These are phyloP conservation scores for Aspergillus heteromorphus DNA, from an alignment of 495 filamentous ascomycete species.

Conservation along the genomic window DNA sequence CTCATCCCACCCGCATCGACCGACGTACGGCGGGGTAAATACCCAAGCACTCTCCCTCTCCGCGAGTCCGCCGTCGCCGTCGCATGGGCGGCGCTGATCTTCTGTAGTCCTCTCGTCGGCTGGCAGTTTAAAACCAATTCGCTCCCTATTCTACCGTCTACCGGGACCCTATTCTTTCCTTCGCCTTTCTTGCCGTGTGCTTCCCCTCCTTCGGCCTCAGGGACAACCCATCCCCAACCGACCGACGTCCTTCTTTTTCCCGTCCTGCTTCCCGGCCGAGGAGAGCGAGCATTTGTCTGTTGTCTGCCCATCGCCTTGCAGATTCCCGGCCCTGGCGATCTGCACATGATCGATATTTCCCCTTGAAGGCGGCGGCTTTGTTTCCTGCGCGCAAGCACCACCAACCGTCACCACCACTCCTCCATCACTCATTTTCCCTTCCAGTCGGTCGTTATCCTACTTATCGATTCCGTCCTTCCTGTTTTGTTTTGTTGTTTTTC, in stretches of 20 bases:
- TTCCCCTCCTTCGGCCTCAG: neutral
- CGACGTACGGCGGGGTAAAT: neutral
- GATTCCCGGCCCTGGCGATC: slow-evolving; percentile 5
- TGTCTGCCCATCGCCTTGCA: neutral
- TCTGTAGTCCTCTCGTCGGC: slow-evolving; percentile 5
- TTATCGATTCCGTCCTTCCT: neutral
- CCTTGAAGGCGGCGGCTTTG: slow-evolving; percentile 10
- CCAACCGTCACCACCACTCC: neutral
- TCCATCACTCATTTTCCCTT: neutral
- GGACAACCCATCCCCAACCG: neutral
- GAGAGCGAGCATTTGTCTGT: neutral
- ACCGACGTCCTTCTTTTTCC: slow-evolving; percentile 5
- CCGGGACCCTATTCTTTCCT: slow-evolving; percentile 1
- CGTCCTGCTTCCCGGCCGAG: neutral
- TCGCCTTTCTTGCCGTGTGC: slow-evolving; percentile 4
- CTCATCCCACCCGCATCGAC: neutral
- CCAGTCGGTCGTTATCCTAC: neutral
- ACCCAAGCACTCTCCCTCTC: too few relatives aligned
- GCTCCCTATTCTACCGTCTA: neutral
- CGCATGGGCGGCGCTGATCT: neutral
- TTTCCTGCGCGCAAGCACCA: slow-evolving; percentile 1
- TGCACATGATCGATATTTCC: slow-evolving; percentile 4
- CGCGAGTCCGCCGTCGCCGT: neutral
- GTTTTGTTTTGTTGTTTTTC: too few relatives aligned
- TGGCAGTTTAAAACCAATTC: neutral